These are phyloP conservation scores for Fusarium hainanense DNA, from an alignment of 2,329 filamentous ascomycete genomes.

Conservation along the genomic window DNA sequence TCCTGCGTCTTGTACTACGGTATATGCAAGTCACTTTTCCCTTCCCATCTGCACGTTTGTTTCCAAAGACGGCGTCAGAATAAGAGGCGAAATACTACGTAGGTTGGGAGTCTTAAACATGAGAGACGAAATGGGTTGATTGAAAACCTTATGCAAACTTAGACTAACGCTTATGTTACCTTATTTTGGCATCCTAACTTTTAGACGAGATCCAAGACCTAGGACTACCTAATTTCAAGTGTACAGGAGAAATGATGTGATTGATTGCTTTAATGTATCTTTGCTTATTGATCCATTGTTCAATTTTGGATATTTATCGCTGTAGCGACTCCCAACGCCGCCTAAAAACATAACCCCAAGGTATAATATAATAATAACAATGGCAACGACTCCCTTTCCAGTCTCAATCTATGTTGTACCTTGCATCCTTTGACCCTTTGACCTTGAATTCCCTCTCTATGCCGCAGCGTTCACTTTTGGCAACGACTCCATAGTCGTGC, in stretches of 20 bases:
- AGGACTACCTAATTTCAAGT: not conserved
- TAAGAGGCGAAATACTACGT: not conserved
- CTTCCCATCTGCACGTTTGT: slow-evolving; percentile 5
- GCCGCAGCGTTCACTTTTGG: slow-evolving; percentile 56
- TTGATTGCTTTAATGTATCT: not conserved
- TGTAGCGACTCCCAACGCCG: not conserved
- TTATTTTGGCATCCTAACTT: not conserved
- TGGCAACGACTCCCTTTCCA: not conserved
- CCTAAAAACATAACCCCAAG: not conserved
- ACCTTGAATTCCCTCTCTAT: not conserved
- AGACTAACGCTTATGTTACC: not conserved
- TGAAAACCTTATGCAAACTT: not conserved
- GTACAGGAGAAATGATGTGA: not conserved
- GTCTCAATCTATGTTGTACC: not conserved
- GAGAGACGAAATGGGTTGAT: not conserved
- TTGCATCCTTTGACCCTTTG: not conserved
- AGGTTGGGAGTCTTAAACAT: not conserved
- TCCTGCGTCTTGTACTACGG: slow-evolving; percentile 4
- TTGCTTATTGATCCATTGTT: slow-evolving; percentile 1
- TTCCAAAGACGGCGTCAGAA: not conserved
- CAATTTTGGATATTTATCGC: not conserved
- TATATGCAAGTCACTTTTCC: slow-evolving; percentile 21
- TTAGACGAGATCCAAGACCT: not conserved
- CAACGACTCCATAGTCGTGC: slow-evolving; percentile 77
- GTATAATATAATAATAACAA: not conserved